Evolutionary conservation across 1,284 basidiomycete species (phyloP).

Genomic region (Ustilago trichophora): DNA sequence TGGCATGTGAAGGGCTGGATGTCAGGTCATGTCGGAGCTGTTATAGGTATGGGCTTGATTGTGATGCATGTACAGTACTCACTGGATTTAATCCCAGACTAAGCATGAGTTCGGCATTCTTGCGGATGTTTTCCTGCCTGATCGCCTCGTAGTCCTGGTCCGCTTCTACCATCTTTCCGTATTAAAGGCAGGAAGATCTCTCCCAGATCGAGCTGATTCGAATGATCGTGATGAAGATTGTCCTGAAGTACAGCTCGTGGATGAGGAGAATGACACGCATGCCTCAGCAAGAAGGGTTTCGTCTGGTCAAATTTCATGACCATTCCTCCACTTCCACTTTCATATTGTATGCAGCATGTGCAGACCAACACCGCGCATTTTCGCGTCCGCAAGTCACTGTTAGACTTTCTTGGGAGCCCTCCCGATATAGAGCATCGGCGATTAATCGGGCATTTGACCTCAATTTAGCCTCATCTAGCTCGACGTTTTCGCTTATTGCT

Average conservation of each 20-base stretch:
- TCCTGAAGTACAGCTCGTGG: too few relatives aligned
- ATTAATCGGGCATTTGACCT: background rate
- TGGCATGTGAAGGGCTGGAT: too few relatives aligned
- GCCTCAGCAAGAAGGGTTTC: too few relatives aligned
- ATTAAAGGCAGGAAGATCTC: background rate
- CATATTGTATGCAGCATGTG: constrained; percentile 6
- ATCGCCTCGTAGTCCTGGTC: constrained; percentile 50
- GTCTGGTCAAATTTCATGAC: too few relatives aligned
- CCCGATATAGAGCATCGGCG: constrained; percentile 4
- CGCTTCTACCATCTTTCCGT: constrained; percentile 27
- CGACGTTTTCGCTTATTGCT: background rate
- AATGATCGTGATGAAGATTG: too few relatives aligned
- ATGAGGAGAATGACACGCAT: too few relatives aligned
- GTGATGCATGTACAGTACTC: constrained; percentile 3
- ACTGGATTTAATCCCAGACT: constrained; percentile 42
- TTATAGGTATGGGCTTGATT: too few relatives aligned
- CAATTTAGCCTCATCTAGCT: background rate
- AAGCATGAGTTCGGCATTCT: constrained; percentile 55
- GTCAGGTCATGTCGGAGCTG: too few relatives aligned
- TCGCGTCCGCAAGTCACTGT: background rate
- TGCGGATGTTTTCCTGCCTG: constrained; percentile 67
- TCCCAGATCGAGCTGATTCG: too few relatives aligned
- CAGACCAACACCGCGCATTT: constrained; percentile 9
- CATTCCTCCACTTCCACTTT: constrained; percentile 1
- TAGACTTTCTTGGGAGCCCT: too few relatives aligned